Evolutionary conservation across 306 rosid species (phyloP).

Genomic region (peach (Prunus persica)): Prunus_persica_NCBIv2 NC_034009.1:42548001-42548500

Average conservation of each 20-base stretch:
- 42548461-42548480: slow-evolving; percentile 55
- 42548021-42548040: slow-evolving; percentile 23
- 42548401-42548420: slow-evolving; percentile 36
- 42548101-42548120: background rate
- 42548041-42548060: slow-evolving; percentile 59
- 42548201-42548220: background rate
- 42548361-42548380: background rate
- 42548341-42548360: background rate
- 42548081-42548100: slow-evolving; percentile 37
- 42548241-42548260: background rate
- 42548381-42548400: background rate
- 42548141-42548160: background rate
- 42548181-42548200: background rate
- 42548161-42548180: background rate
- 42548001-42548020: slow-evolving; percentile 34
- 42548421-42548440: slow-evolving; percentile 31
- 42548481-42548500: slow-evolving; percentile 38
- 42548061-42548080: slow-evolving; percentile 60
- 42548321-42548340: background rate
- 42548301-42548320: background rate
- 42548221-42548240: background rate
- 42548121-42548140: background rate
- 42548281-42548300: background rate
- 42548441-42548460: slow-evolving; percentile 49
- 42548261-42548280: background rate